Evolutionary conservation across 129 eudicot species (phyloP).

Genomic region (Flaveria bidentis): DNA sequence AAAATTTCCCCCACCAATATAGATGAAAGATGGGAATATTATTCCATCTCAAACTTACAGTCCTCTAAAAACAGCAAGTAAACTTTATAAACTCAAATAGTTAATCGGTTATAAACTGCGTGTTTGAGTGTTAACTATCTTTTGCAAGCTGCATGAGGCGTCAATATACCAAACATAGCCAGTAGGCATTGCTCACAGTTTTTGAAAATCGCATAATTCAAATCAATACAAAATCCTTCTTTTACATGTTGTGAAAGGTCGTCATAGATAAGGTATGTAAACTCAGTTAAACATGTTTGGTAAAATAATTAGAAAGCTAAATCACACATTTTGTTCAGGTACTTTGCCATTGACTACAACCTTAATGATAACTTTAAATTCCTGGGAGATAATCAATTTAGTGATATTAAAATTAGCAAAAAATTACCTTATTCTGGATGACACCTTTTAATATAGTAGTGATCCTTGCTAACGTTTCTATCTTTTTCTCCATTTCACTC

Average conservation of each 20-base stretch:
- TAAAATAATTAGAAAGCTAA: neutral
- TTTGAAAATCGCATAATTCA: neutral
- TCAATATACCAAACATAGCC: neutral
- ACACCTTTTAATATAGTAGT: constrained; percentile 79
- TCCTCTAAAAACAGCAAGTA: neutral
- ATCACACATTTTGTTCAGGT: neutral
- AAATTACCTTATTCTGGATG: constrained; percentile 76
- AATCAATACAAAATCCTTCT: neutral
- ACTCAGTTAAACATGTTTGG: neutral
- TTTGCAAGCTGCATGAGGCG: neutral
- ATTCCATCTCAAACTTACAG: neutral
- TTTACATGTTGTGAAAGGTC: neutral
- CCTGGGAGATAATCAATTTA: neutral
- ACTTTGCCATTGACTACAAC: neutral
- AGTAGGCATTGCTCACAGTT: neutral
- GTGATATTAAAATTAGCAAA: neutral
- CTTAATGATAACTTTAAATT: neutral
- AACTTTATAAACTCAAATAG: neutral
- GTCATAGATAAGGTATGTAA: neutral
- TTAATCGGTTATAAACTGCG: neutral
- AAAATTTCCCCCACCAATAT: neutral
- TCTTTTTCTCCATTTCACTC: constrained; percentile 96
- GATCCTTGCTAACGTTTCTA: constrained; percentile 79
- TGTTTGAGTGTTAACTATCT: neutral
- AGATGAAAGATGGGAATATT: neutral